Percentiles rank a stretch among this genome's conserved stretches.
Evolutionary conservation across 768 basidiomycete species (phyloP).

Genomic region (Leccinum truebloodii): DNA sequence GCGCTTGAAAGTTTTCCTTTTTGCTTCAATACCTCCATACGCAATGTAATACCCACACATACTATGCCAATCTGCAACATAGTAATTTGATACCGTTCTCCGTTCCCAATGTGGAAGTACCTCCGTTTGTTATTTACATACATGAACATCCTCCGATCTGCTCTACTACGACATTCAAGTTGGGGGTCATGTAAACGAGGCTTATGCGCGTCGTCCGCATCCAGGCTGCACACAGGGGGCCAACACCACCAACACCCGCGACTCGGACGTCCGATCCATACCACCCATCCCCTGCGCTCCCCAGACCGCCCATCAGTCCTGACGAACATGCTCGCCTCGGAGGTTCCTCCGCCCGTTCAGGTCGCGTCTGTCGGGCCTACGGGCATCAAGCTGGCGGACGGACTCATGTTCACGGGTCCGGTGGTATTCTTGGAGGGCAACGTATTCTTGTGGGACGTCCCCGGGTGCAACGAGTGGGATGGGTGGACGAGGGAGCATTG

Average conservation of each 20-base stretch:
- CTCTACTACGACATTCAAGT: slow-evolving; percentile 7
- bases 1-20: background rate
- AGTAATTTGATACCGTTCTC: background rate
- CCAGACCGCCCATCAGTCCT: slow-evolving; percentile 37
- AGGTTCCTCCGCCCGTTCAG: slow-evolving; percentile 67
- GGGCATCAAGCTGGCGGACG: slow-evolving; percentile 76
- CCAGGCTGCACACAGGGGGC: background rate
- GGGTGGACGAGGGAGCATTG: slow-evolving; percentile 78
- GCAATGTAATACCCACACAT: background rate
- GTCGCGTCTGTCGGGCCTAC: slow-evolving; percentile 61
- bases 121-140: background rate
- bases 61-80: too few relatives aligned
- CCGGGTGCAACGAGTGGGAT: slow-evolving; percentile 49
- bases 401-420: slow-evolving; percentile 72
- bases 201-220: too few relatives aligned
- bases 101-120: background rate
- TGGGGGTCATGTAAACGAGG: background rate
- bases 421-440: slow-evolving; percentile 85
- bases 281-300: slow-evolving; percentile 5
- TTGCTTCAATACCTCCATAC: background rate
- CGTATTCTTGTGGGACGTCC: slow-evolving; percentile 90
- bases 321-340: slow-evolving; percentile 75
- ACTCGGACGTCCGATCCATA: slow-evolving; percentile 17
- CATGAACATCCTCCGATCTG: slow-evolving; percentile 11
- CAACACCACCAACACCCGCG: background rate